phyloP scores from a whole-genome alignment of 768 basidiomycete genomes.

The Mycena metata region DNA sequence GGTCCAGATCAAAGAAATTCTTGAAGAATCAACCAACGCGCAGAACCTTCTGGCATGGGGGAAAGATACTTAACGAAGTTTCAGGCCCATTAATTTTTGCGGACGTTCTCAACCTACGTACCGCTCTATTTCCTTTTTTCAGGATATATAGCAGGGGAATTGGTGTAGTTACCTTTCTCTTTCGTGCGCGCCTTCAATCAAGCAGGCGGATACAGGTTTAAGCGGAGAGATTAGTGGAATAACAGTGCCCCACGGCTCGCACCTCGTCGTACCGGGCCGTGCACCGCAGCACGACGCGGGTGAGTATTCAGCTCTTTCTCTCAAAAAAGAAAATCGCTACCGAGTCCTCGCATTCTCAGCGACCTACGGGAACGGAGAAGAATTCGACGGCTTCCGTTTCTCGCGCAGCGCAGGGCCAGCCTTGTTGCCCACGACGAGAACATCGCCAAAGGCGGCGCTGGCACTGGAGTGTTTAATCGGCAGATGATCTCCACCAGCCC shows the following conservation, averaged over 20 bases:
- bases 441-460: not conserved
- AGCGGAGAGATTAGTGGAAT: too few relatives aligned
- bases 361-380: constrained; percentile 19
- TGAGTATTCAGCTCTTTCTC: constrained; percentile 10
- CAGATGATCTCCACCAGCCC: constrained; percentile 9
- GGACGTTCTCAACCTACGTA: too few relatives aligned
- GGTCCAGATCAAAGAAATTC: too few relatives aligned
- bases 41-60: too few relatives aligned
- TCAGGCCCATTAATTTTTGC: too few relatives aligned
- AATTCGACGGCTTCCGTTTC: constrained; percentile 33
- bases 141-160: too few relatives aligned
- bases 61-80: too few relatives aligned
- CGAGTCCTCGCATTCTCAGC: not conserved
- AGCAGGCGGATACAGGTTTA: too few relatives aligned
- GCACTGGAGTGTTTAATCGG: not conserved
- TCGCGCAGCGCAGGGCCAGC: not conserved
- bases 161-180: too few relatives aligned
- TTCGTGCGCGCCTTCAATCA: too few relatives aligned
- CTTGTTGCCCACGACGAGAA: not conserved
- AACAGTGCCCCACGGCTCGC: constrained; percentile 43
- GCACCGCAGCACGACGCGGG: constrained; percentile 49
- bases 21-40: too few relatives aligned
- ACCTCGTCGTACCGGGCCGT: constrained; percentile 39
- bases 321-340: not conserved
- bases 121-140: too few relatives aligned